These are phyloP conservation scores for Truncatella angustata DNA, from an alignment of 2,329 filamentous ascomycete genomes.

Conservation along the genomic window DNA sequence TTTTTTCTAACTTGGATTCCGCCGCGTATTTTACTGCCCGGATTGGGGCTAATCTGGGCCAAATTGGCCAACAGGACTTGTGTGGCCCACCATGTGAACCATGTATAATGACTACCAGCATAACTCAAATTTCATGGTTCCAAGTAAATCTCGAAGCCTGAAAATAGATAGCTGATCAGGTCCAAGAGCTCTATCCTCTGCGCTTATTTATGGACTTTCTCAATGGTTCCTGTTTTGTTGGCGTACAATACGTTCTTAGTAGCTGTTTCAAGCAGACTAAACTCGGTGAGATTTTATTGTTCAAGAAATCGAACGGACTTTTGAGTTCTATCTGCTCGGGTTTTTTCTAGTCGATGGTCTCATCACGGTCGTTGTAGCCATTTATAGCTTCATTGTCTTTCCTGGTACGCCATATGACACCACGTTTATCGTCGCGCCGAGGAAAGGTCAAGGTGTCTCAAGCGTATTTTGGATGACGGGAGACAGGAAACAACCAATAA, in stretches of 20 bases:
- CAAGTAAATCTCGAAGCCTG: background rate
- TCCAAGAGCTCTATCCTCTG: slow-evolving; percentile 29
- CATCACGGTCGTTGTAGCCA: slow-evolving; percentile 50
- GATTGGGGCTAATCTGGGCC: slow-evolving; percentile 37
- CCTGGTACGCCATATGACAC: slow-evolving; percentile 44
- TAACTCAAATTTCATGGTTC: too few species aligned
- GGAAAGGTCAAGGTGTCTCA: slow-evolving; percentile 39
- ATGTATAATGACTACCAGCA: slow-evolving; percentile 14
- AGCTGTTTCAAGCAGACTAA: slow-evolving; percentile 62
- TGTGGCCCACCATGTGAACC: slow-evolving; percentile 15
- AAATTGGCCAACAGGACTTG: slow-evolving; percentile 19
- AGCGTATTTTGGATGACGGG: slow-evolving; percentile 26
- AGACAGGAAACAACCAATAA: slow-evolving; percentile 18
- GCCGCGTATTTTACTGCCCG: slow-evolving; percentile 41
- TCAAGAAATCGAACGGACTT: background rate
- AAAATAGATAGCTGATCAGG: background rate
- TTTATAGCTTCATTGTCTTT: slow-evolving; percentile 49
- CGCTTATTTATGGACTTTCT: slow-evolving; percentile 43
- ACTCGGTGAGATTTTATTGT: slow-evolving; percentile 34
- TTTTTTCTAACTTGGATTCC: slow-evolving; percentile 35
- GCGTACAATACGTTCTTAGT: slow-evolving; percentile 48
- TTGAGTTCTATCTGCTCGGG: background rate
- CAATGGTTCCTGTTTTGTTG: slow-evolving; percentile 47
- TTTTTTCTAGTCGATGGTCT: slow-evolving; percentile 44
- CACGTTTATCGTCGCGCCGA: slow-evolving; percentile 30